Conservation (phyloP, 345 rosid genomes). For the Gossypium turneri region DNA sequence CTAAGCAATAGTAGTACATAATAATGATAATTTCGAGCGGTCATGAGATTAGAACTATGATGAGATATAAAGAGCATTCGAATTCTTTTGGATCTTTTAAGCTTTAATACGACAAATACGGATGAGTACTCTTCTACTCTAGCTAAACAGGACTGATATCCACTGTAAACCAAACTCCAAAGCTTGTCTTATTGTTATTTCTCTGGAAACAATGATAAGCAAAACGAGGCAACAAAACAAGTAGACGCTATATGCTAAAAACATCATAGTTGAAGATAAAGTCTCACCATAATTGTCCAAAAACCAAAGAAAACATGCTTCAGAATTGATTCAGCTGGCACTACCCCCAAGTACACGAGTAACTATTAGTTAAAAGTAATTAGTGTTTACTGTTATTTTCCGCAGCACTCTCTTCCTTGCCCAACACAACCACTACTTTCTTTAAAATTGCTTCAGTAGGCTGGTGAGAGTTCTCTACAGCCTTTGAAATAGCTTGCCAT, state of each 20-base stretch:
- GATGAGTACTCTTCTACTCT: not conserved
- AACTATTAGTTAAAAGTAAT: conserved; percentile 11
- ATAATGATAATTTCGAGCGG: not conserved
- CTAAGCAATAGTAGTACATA: not conserved
- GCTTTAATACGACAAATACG: not conserved
- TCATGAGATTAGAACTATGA: not conserved
- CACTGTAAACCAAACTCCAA: not conserved
- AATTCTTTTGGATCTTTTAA: not conserved
- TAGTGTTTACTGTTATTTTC: conserved; percentile 41
- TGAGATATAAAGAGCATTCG: not conserved
- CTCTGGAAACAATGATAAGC: not conserved
- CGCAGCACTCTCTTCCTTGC: conserved; percentile 71
- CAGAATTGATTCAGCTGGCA: not conserved
- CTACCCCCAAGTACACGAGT: not conserved
- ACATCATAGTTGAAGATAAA: not conserved
- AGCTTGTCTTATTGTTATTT: not conserved
- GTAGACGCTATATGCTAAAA: not conserved
- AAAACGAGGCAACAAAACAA: not conserved
- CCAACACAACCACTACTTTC: conserved; percentile 64
- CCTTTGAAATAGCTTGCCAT: conserved; percentile 81
- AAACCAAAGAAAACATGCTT: not conserved
- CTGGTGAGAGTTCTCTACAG: conserved; percentile 87
- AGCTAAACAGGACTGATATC: not conserved
- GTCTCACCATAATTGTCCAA: not conserved
- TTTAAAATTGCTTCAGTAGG: conserved; percentile 72